A percentile compares a stretch with the other conserved stretches of the same genome.
Conservation (phyloP, 805 yeast genomes). For the Tetrapisispora pingtungensis region DNA sequence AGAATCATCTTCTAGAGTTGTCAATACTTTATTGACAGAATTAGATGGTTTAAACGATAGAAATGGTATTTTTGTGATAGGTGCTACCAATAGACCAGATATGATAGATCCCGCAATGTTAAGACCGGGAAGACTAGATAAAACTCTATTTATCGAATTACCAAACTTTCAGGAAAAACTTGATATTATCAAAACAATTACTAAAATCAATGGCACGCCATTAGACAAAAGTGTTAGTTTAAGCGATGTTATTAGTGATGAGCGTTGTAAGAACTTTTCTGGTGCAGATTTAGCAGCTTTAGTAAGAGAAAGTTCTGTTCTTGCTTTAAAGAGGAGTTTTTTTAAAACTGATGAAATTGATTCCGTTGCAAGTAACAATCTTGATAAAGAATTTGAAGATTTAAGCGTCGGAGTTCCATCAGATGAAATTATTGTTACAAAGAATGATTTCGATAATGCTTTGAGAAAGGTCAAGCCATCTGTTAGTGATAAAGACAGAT, state of each 20-base stretch:
- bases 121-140: conserved; percentile 92
- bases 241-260: conserved; percentile 53
- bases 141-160: conserved; percentile 81
- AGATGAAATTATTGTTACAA: conserved; percentile 43
- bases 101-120: conserved; percentile 98
- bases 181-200: conserved; percentile 73
- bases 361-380: conserved; percentile 37
- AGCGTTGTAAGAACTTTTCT: conserved; percentile 76
- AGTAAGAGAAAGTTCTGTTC: conserved; percentile 88
- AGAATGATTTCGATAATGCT: conserved; percentile 61
- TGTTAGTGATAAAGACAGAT: conserved; percentile 77
- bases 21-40: conserved; percentile 87
- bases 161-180: conserved; percentile 70
- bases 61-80: conserved; percentile 86
- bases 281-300: conserved; percentile 94
- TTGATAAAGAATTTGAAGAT: conserved; percentile 34
- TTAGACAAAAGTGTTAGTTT: conserved; percentile 54
- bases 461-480: conserved; percentile 74
- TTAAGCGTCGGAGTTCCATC: conserved; percentile 27
- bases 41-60: conserved; percentile 90
- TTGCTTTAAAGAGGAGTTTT: conserved; percentile 68
- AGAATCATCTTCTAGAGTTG: conserved; percentile 88
- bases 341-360: conserved; percentile 40
- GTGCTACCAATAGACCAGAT: conserved; percentile 96
- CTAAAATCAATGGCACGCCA: conserved; percentile 68